Base-by-base conservation (phyloP, 495 filamentous ascomycete genomes). In the Neurospora sp. region DNA sequence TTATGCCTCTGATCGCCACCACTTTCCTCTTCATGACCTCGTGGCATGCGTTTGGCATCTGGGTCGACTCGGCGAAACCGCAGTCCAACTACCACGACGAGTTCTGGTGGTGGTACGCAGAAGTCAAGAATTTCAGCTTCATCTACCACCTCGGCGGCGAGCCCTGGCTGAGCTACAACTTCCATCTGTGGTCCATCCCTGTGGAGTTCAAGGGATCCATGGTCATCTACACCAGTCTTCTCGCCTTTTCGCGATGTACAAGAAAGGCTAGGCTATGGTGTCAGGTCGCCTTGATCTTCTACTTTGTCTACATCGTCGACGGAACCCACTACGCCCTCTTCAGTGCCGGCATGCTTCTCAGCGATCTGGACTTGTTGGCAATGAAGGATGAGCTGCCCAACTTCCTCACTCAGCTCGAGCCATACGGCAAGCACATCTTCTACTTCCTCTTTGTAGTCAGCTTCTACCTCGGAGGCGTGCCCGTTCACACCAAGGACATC, bases 121-220 rank as follows among this genome's bases (percentile, higher is more conserved):
- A 90, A 75, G 80, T 89, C 78, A 90, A 89, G 78, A 87, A 88
- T 77, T 89, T 88, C 80, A 88, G 80, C 79, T 90, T 88, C 79
- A 72, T 89, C 42, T 89, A 86, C 76, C 80, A 85, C 72, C 72
- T n/a, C 46, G 75, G 76, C 44, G 84, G 81, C 16, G 83, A 83
- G 9, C 78, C 78, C 60, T 82, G 77, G 78, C 54, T 82, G 38
- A 79, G 75, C 69, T 82, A 81, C 78, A 83, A 84, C 75, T 79
- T 78, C 72, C 83, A 85, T 72, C 77, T 83, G 16, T 85, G 82
- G 83, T 83, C 82, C 20, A 84, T 85, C 69, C 82, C 83, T 16
- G 62, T 82, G 54, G 83, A 85, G 74, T 82, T 84, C 70, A 79
- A 76, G 62, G 83, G 83, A 11, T 85, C 83, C 74, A 79, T 86